phyloP scores from a whole-genome alignment of 2,329 filamentous ascomycete species.

The Pseudocercospora fuligena region DNA sequence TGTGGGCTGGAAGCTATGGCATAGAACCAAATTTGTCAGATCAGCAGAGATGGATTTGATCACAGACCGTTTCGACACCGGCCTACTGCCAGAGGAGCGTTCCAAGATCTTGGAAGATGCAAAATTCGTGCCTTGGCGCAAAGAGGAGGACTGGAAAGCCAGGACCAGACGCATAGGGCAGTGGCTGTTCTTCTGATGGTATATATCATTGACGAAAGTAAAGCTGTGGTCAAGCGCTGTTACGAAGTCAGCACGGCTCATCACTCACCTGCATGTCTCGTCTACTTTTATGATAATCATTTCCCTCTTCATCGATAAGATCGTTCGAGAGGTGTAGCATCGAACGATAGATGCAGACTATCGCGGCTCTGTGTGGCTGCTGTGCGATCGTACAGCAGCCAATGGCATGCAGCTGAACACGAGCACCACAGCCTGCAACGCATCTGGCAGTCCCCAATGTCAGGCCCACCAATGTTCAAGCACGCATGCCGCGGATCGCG shows the following conservation, averaged over 20 bases:
- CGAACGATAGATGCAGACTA: background rate
- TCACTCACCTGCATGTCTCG: no score
- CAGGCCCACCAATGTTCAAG: background rate
- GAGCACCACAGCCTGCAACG: background rate
- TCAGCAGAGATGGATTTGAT: slow-evolving; percentile 56
- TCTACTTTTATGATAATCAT: no score
- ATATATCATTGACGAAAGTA: background rate
- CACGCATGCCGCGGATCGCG: background rate
- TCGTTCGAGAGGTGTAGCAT: background rate
- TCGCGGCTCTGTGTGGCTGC: background rate
- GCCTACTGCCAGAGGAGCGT: slow-evolving; percentile 25
- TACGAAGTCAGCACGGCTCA: no score
- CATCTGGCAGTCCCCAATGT: background rate
- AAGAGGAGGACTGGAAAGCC: slow-evolving; percentile 22
- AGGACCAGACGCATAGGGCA: slow-evolving; percentile 21
- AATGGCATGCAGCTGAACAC: background rate
- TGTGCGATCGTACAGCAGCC: background rate
- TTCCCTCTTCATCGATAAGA: no score
- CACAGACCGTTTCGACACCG: slow-evolving; percentile 31
- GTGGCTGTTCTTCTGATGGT: slow-evolving; percentile 27
- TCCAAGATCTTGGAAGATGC: slow-evolving; percentile 24
- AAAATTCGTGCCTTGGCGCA: slow-evolving; percentile 21
- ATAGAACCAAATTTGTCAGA: slow-evolving; percentile 54
- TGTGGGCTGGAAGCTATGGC: slow-evolving; percentile 59
- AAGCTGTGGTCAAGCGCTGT: background rate